Conservation (phyloP, 805 yeast species). For the Starmerella kuoi region DNA sequence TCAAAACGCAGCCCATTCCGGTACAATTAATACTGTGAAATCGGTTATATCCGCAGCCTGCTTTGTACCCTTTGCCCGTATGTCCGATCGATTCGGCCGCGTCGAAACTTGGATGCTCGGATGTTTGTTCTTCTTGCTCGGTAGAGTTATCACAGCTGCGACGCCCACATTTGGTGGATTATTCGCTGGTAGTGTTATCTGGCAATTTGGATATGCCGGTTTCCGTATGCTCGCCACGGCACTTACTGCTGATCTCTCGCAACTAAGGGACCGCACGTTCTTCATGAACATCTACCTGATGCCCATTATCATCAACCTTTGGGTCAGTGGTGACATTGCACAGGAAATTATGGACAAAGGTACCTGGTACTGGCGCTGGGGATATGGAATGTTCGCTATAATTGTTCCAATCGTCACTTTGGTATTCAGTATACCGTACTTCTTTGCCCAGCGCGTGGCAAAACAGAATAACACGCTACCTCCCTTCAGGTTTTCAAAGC, state of each 20-base stretch:
- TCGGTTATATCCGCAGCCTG: constrained; percentile 52
- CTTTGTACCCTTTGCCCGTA: constrained; percentile 49
- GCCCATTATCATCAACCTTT: constrained; percentile 65
- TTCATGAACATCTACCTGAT: constrained; percentile 53
- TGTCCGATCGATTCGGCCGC: constrained; percentile 56
- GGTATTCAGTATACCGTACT: constrained; percentile 43
- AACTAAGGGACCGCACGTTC: constrained; percentile 56
- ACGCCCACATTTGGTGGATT: constrained; percentile 45
- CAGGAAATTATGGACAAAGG: constrained; percentile 10
- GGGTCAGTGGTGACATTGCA: constrained; percentile 50
- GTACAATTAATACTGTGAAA: constrained; percentile 47
- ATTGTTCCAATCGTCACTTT: constrained; percentile 53
- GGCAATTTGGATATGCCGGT: constrained; percentile 52
- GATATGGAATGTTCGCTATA: constrained; percentile 68
- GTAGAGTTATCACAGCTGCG: constrained; percentile 53
- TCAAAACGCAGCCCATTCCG: constrained; percentile 40
- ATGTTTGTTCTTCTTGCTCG: constrained; percentile 44
- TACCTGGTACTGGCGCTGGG: constrained; percentile 48
- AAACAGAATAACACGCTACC: constrained; percentile 31
- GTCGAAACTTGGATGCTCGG: constrained; percentile 39
- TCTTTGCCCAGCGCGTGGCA: constrained; percentile 47
- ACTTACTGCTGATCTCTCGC: constrained; percentile 53
- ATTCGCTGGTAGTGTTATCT: constrained; percentile 53
- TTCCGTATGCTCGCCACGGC: constrained; percentile 44
- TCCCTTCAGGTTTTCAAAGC: constrained; percentile 2